phyloP scores from a whole-genome alignment of 768 basidiomycete species.

The Holtermanniella nyarrowii region DNA sequence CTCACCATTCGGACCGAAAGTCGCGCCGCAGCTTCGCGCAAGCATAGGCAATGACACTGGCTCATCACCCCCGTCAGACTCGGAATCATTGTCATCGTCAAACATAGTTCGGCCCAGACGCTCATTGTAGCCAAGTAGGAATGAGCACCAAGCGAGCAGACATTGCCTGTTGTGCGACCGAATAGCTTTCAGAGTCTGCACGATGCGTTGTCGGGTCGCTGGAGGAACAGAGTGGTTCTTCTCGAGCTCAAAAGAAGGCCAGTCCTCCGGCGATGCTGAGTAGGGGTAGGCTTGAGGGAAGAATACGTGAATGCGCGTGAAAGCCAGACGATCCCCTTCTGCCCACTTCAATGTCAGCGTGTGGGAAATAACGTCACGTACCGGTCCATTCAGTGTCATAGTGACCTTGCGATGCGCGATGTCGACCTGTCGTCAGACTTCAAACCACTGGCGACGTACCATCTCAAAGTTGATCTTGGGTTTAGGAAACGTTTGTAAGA shows the following conservation, averaged over 20 bases:
- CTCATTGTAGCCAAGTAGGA: constrained; percentile 54
- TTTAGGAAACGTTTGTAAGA: constrained; percentile 21
- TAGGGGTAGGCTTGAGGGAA: constrained; percentile 68
- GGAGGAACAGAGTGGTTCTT: constrained; percentile 68
- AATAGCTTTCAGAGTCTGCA: constrained; percentile 63
- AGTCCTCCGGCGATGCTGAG: constrained; percentile 46
- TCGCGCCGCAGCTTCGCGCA: constrained; percentile 65
- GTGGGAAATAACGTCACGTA: background rate
- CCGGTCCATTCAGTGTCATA: constrained; percentile 70
- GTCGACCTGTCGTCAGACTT: constrained; percentile 38
- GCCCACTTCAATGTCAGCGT: constrained; percentile 50
- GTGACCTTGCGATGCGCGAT: constrained; percentile 58
- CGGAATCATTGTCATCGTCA: constrained; percentile 32
- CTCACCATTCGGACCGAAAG: constrained; percentile 79
- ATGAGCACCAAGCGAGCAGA: constrained; percentile 70
- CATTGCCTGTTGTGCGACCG: constrained; percentile 68
- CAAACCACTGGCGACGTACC: constrained; percentile 42
- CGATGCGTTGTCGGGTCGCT: constrained; percentile 64
- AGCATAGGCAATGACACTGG: constrained; percentile 51
- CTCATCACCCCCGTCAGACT: constrained; percentile 32
- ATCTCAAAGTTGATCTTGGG: constrained; percentile 60
- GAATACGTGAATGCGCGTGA: constrained; percentile 76
- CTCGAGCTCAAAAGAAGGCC: constrained; percentile 72
- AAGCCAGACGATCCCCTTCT: constrained; percentile 62
- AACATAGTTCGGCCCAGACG: constrained; percentile 41